Percentiles rank a stretch among this genome's conserved stretches.
phyloP scores from a whole-genome alignment of 202 grass and related monocot genomes.

The Brachypodium distachyon region DNA sequence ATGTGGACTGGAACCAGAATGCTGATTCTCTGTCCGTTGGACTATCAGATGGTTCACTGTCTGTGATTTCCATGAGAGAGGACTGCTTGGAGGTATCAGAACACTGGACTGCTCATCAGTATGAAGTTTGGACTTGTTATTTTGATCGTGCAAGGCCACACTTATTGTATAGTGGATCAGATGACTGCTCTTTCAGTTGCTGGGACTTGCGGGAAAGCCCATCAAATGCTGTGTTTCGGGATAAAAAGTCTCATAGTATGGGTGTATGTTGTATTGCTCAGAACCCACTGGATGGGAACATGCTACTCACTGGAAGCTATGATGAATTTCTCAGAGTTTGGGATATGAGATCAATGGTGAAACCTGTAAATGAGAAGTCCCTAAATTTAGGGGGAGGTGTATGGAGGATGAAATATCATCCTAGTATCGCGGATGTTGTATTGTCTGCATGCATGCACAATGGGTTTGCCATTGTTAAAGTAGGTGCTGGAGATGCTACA shows the following conservation, averaged over 20 bases:
- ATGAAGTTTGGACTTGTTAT: slow-evolving; percentile 83
- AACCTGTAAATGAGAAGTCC: slow-evolving; percentile 61
- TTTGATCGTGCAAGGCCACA: slow-evolving; percentile 61
- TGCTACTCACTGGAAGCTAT: slow-evolving; percentile 82
- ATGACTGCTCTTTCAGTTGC: slow-evolving; percentile 82
- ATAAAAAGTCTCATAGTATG: slow-evolving; percentile 77
- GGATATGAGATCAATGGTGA: slow-evolving; percentile 74
- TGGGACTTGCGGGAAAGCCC: slow-evolving; percentile 75
- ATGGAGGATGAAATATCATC: slow-evolving; percentile 94
- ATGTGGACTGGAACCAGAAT: slow-evolving; percentile 63
- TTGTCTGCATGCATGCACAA: slow-evolving; percentile 94
- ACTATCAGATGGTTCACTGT: slow-evolving; percentile 81
- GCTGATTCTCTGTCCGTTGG: slow-evolving; percentile 47
- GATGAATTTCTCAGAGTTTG: slow-evolving; percentile 91
- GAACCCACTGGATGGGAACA: slow-evolving; percentile 50
- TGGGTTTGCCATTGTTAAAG: slow-evolving; percentile 73
- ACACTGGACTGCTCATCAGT: slow-evolving; percentile 76
- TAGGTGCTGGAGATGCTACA: slow-evolving; percentile 29
- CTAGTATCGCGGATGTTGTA: slow-evolving; percentile 41
- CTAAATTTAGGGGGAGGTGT: slow-evolving; percentile 86
- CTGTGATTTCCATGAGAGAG: slow-evolving; percentile 58
- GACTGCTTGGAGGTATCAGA: slow-evolving; percentile 54
- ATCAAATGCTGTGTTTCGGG: slow-evolving; percentile 41
- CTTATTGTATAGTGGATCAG: slow-evolving; percentile 76
- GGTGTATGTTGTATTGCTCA: slow-evolving; percentile 84